Evolutionary conservation across 371 early-diverging fungal species (phyloP).

Genomic region (Mucor lusitanicus): DNA sequence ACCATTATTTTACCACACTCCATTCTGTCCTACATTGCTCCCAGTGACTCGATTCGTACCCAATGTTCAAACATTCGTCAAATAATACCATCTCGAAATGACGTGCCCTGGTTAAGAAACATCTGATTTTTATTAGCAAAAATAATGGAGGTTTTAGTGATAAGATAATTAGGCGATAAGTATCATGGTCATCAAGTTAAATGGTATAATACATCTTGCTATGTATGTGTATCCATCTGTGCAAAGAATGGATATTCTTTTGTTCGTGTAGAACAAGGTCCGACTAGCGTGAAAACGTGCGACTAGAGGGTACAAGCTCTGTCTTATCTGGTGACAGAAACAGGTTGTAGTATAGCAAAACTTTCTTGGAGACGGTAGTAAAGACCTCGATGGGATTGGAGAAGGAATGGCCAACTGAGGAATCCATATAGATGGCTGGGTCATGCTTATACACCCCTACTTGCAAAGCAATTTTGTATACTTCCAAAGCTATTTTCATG

Average conservation of each 20-base stretch:
- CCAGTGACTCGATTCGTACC: not conserved
- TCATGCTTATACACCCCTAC: not conserved
- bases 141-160: not conserved
- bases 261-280: not conserved
- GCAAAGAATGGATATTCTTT: not conserved
- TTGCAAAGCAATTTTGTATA: not conserved
- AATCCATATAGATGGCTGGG: not conserved
- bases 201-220: not conserved
- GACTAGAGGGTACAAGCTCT: not conserved
- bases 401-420: not conserved
- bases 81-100: not conserved
- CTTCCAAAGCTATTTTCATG: constrained; percentile 7
- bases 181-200: not conserved
- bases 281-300: not conserved
- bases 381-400: not conserved
- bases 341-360: not conserved
- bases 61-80: not conserved
- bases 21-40: not conserved
- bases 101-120: not conserved
- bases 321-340: not conserved
- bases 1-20: constrained; percentile 5
- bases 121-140: not conserved
- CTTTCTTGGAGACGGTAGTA: not conserved
- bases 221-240: not conserved
- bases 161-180: not conserved